Percentiles rank a stretch among this genome's conserved stretches.
These are phyloP conservation scores for Talaromyces sp. DNA, from an alignment of 2,329 filamentous ascomycete species.

Conservation along the genomic window DNA sequence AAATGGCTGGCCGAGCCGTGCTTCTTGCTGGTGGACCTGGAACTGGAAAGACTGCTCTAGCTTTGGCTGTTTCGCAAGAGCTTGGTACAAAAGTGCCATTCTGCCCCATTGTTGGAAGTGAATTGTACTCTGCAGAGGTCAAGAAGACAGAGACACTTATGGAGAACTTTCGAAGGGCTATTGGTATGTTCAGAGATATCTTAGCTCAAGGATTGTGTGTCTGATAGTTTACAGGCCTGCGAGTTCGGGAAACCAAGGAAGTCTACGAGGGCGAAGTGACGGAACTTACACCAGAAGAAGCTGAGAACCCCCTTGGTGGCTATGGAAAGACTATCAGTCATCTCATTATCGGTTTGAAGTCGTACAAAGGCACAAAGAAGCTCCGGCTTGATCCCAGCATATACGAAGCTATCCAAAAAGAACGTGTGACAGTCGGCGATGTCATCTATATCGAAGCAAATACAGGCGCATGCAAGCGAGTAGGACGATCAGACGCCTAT, in stretches of 20 bases:
- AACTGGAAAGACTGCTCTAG: slow-evolving; percentile 94
- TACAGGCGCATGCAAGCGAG: slow-evolving; percentile 94
- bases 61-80: slow-evolving; percentile 92
- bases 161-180: slow-evolving; percentile 97
- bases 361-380: slow-evolving; percentile 95
- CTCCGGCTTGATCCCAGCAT: slow-evolving; percentile 93
- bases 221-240: slow-evolving; percentile 53
- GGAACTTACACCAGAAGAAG: slow-evolving; percentile 94
- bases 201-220: not conserved
- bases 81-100: slow-evolving; percentile 97
- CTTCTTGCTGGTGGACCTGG: slow-evolving; percentile 90
- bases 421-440: slow-evolving; percentile 90
- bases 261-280: slow-evolving; percentile 99
- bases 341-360: slow-evolving; percentile 88
- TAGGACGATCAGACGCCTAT: slow-evolving; percentile 92
- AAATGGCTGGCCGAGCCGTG: slow-evolving; percentile 94
- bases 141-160: slow-evolving; percentile 99
- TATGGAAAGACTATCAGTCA: slow-evolving; percentile 98
- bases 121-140: slow-evolving; percentile 95
- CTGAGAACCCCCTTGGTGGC: slow-evolving; percentile 92
- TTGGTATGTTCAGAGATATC: slow-evolving; percentile 53
- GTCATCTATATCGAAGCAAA: slow-evolving; percentile 99
- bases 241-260: slow-evolving; percentile 97
- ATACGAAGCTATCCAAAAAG: slow-evolving; percentile 98
- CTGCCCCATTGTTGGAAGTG: slow-evolving; percentile 95